Evolutionary conservation across 2,329 filamentous ascomycete species (phyloP), one percentile per base, ranked within the genome.

Genomic region (Meredithiella fracta): DNA sequence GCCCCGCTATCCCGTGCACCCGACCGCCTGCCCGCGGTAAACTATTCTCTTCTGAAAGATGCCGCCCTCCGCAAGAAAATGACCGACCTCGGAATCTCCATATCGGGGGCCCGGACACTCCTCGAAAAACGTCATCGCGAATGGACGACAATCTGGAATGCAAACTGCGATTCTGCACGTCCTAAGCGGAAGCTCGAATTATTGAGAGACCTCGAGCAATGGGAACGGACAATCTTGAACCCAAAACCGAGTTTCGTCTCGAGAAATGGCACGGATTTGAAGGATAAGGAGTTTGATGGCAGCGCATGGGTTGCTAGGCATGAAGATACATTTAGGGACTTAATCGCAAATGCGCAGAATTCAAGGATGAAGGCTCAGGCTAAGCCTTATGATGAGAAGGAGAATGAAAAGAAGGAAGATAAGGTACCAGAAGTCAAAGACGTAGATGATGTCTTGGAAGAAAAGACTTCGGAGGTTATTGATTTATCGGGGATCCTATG

Each of bases 111-210:
- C 0, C 83, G 83, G 49, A 71, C 75, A 49, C 73, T 90, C 1
- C 72, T 97, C 55, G 84, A 91, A 65, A 78, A 76, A 61, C 79
- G 94, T 17, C 90, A 97, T 64, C 86, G 79, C 23, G 92, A 98
- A 67, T 98, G 90, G 90, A 76, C 92, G 53, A 96, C 92, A 38
- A 70, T 98, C 17, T 96, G 88, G 85, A 98, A 98, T 67, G 86
- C 94, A 9, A 98, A 98, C 65, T 95, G 89, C 68, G 92, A 98
- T 67, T 85, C 90, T 1, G 78, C 77, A 37, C 72, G 73, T 1
- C 88, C 88, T 0, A 85, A 84, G 65, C 73, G 74, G 9, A 87
- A 86, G 60, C 64, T 70, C 5, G 83, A 92, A 57, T 68, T 98
- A 3, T 68, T 94, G 15, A 79, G 78, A 14, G 91, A 97, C 59